These are phyloP conservation scores for Leccinum ochraceum DNA, from an alignment of 768 basidiomycete genomes.

Conservation along the genomic window DNA sequence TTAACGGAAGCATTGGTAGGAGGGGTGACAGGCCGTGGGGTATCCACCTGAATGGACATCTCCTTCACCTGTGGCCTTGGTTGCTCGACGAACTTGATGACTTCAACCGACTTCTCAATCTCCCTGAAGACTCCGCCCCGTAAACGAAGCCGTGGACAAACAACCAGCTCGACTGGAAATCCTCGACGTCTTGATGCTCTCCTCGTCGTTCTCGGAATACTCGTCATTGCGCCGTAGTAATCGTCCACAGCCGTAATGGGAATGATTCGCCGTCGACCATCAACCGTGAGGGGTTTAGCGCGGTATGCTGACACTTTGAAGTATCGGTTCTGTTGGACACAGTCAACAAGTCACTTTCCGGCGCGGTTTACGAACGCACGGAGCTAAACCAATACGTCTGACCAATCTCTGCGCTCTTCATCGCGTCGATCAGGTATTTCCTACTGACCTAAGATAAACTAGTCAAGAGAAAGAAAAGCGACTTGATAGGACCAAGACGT, in stretches of 20 bases:
- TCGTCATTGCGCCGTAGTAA: constrained; percentile 56
- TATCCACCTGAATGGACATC: constrained; percentile 80
- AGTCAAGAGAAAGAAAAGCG: not conserved
- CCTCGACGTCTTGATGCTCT: constrained; percentile 73
- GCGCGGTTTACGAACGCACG: constrained; percentile 38
- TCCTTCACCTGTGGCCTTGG: constrained; percentile 71
- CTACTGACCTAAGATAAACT: constrained; percentile 35
- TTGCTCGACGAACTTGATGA: constrained; percentile 28
- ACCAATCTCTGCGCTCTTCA: constrained; percentile 66
- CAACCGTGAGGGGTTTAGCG: constrained; percentile 58
- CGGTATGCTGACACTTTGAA: constrained; percentile 75
- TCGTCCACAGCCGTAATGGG: constrained; percentile 63
- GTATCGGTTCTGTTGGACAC: constrained; percentile 56
- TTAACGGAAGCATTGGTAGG: constrained; percentile 30
- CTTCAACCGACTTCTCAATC: constrained; percentile 23
- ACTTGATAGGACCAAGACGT: constrained; percentile 18
- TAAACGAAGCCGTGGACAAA: constrained; percentile 28
- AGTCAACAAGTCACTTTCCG: constrained; percentile 10
- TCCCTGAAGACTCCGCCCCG: constrained; percentile 25
- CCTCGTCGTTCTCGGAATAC: constrained; percentile 58
- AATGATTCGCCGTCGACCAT: constrained; percentile 79
- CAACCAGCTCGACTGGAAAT: constrained; percentile 36
- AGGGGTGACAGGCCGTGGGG: constrained; percentile 36
- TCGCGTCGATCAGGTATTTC: constrained; percentile 47
- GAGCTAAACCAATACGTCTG: constrained; percentile 59